A percentile compares a stretch with the other conserved stretches of the same genome.
Conservation (phyloP, 1,139 yeast genomes). For the Pichia norvegensis region DNA sequence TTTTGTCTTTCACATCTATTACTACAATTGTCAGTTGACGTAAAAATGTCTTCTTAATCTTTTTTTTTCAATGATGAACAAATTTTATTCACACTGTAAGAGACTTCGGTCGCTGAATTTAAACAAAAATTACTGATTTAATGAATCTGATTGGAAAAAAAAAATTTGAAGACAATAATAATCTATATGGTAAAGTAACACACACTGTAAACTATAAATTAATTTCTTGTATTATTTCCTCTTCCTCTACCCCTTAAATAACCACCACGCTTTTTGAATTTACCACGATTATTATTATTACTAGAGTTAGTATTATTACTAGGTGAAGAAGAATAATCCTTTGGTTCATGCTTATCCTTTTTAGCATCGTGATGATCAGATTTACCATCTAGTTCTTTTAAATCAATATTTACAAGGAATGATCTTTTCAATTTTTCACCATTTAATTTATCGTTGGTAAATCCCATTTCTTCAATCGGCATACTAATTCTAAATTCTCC, state of each 20-base stretch:
- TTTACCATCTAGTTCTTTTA: slow-evolving; percentile 29
- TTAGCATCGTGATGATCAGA: neutral
- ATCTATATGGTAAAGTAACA: too few relatives aligned
- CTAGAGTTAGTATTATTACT: too few relatives aligned
- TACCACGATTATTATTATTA: slow-evolving; percentile 3
- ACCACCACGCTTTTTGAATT: slow-evolving; percentile 4
- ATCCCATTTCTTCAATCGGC: slow-evolving; percentile 28
- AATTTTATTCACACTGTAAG: slow-evolving; percentile 33
- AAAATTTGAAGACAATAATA: neutral
- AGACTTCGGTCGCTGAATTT: slow-evolving; percentile 25
- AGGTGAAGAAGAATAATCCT: neutral
- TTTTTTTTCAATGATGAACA: slow-evolving; percentile 25
- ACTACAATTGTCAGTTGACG: neutral
- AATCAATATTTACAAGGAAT: slow-evolving; percentile 32
- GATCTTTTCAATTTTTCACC: slow-evolving; percentile 27
- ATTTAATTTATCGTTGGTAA: slow-evolving; percentile 5
- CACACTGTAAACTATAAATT: neutral
- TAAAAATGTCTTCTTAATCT: neutral
- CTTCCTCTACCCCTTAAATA: slow-evolving; percentile 2
- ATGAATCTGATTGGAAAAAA: slow-evolving; percentile 52
- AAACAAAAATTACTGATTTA: slow-evolving; percentile 55
- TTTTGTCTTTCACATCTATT: neutral
- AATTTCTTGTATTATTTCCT: neutral
- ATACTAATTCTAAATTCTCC: slow-evolving; percentile 32
- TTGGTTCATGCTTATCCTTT: neutral